phyloP scores from a whole-genome alignment of 2,329 filamentous ascomycete species.

The Coniochaeta sp. region DNA sequence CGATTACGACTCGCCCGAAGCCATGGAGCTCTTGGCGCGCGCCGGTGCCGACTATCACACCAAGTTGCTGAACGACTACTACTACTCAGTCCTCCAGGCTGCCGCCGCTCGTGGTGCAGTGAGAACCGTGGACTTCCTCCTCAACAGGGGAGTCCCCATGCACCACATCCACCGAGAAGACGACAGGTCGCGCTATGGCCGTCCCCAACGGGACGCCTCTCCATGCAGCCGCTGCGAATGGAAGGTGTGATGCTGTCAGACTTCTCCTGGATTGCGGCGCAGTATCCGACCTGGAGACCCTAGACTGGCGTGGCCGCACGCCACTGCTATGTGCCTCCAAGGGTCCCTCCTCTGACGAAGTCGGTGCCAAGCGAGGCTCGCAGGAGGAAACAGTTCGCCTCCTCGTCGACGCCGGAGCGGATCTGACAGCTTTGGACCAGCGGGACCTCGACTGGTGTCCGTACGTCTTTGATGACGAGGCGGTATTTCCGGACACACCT shows the following conservation, averaged over 20 bases:
- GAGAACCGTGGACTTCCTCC: not conserved
- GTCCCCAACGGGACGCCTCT: not conserved
- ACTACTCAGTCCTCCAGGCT: not conserved
- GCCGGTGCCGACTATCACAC: not conserved
- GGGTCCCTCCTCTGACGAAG: not conserved
- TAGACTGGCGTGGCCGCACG: not conserved
- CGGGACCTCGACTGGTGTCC: not conserved
- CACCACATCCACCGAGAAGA: not conserved
- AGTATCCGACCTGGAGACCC: not conserved
- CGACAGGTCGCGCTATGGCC: not conserved
- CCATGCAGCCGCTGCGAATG: not conserved
- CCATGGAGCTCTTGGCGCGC: not conserved
- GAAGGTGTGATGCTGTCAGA: not conserved
- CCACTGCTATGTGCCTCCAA: not conserved
- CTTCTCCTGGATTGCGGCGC: not conserved
- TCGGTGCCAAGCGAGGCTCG: not conserved
- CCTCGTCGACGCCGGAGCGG: not conserved
- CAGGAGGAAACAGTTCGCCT: not conserved
- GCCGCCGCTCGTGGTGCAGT: not conserved
- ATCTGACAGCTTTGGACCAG: not conserved
- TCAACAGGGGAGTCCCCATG: not conserved
- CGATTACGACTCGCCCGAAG: not conserved
- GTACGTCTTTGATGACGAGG: not conserved
- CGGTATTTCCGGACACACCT: not conserved
- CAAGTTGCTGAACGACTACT: not conserved